Base-by-base conservation (phyloP, 2,329 filamentous ascomycete genomes). In the Daldinia sp. region DNA sequence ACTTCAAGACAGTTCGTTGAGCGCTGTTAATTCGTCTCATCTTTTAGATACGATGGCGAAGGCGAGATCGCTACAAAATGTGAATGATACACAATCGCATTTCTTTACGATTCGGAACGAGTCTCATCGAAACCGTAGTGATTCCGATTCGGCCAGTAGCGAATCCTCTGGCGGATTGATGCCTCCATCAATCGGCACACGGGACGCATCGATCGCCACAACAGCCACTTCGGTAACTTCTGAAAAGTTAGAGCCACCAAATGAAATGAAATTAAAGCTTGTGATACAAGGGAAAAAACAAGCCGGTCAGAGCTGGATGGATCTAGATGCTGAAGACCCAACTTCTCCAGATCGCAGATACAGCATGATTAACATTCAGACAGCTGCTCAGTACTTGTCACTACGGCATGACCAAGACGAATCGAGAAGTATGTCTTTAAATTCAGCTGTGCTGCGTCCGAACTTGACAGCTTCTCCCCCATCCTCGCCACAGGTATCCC, bases 211-310 rank as follows among this genome's bases (percentile, higher is more conserved):
- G 0, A 73, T 80, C 47, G 67, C 73, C 32, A 81, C 80, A 1
- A 68, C 76, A 23, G 77, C 77, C 29, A 81, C 80, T 3, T 79
- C 78, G 17, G 68, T 80, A 29, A 76, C 76, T 4, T 75, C 76
- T 1, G 77, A 74, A 19, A 75, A 61, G 74, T 74, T 25, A 41
- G 50, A 65, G 8, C 66, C 66, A 21, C 68, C 70, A 62, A 60
- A 41, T 45, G 61, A 66, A 50, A 47, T 64, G 35, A 70, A 68
- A 57, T 51, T 67, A 37, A 70, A 68, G 35, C 53, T 58, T 17
- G 63, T 68, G 6, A 63, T 67, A 13, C 61, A 66, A 15, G 55
- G 69, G n/a, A 65, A 65, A 29, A 71, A 68, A 17, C 51, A 66
- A 15, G 66, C 68, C 11, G 61, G 68, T 19, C 51, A 68, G 41